phyloP scores from a whole-genome alignment of 208 protist species.

The Strigomonas culicis region DNA sequence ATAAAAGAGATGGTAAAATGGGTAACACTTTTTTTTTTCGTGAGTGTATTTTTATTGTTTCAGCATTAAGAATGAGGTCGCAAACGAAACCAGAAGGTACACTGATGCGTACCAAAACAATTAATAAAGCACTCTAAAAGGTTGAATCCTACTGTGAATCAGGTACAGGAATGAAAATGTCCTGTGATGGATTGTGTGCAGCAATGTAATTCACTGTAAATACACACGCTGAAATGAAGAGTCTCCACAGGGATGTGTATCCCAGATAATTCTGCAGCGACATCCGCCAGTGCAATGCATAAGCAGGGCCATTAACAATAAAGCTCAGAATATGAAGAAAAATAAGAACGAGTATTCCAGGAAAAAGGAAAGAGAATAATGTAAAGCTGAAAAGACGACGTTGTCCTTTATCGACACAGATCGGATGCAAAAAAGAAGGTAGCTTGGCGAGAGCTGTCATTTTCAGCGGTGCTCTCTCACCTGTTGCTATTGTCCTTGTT shows the following conservation, averaged over 20 bases:
- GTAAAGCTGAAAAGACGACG: slow-evolving; percentile 20
- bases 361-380: slow-evolving; percentile 16
- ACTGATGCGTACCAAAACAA: too few species aligned
- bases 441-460: slow-evolving; percentile 4
- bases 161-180: slow-evolving; percentile 16
- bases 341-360: slow-evolving; percentile 11
- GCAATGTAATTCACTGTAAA: slow-evolving; percentile 25
- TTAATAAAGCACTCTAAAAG: too few species aligned
- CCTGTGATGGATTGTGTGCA: slow-evolving; percentile 21
- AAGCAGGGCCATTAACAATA: slow-evolving; percentile 9
- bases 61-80: neutral
- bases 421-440: slow-evolving; percentile 8
- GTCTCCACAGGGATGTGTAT: slow-evolving; percentile 16
- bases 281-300: slow-evolving; percentile 18
- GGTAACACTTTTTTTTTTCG: slow-evolving; percentile 7
- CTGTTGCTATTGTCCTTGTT: slow-evolving; percentile 14
- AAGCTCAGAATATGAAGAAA: slow-evolving; percentile 18
- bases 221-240: slow-evolving; percentile 1
- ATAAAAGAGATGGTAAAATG: neutral
- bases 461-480: slow-evolving; percentile 17
- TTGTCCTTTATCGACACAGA: slow-evolving; percentile 18
- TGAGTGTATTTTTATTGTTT: neutral
- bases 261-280: slow-evolving; percentile 19
- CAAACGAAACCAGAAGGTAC: slow-evolving; percentile 7
- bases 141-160: too few species aligned